Conservation (phyloP, 2,329 filamentous ascomycete genomes). For the Verticillium longisporum region DNA sequence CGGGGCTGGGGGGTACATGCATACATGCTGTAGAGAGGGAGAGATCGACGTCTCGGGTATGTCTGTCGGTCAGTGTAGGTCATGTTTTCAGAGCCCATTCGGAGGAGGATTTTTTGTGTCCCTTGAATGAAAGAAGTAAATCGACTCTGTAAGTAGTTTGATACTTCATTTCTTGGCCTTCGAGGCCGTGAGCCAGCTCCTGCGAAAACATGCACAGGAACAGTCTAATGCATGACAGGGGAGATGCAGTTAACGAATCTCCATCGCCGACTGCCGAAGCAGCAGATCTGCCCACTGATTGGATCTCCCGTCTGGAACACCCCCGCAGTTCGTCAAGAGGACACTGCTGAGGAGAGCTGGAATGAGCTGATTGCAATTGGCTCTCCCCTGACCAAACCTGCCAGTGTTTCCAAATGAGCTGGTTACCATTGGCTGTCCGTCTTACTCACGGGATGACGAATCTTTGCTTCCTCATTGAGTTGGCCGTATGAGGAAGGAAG, state of each 20-base stretch:
- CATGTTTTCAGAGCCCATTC: too few species aligned
- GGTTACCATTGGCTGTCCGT: neutral
- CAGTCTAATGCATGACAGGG: too few species aligned
- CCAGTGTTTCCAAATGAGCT: neutral
- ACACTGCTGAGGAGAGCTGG: neutral
- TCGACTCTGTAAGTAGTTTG: too few species aligned
- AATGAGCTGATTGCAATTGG: neutral
- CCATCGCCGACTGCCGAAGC: too few species aligned
- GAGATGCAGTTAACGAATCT: neutral
- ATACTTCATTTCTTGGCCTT: too few species aligned
- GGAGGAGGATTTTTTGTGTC: too few species aligned
- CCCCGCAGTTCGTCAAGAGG: neutral
- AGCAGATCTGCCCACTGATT: neutral
- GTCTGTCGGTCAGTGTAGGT: too few species aligned
- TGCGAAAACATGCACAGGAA: too few species aligned
- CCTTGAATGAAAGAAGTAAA: too few species aligned
- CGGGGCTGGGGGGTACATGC: neutral
- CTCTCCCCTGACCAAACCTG: neutral
- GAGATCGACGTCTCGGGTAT: too few species aligned
- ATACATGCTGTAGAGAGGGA: neutral
- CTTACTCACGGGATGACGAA: neutral
- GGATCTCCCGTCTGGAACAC: neutral
- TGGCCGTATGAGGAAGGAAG: neutral
- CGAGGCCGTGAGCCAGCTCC: too few species aligned
- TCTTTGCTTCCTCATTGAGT: neutral